phyloP scores from a whole-genome alignment of 805 yeast genomes.

The Saturnispora dispora region DNA sequence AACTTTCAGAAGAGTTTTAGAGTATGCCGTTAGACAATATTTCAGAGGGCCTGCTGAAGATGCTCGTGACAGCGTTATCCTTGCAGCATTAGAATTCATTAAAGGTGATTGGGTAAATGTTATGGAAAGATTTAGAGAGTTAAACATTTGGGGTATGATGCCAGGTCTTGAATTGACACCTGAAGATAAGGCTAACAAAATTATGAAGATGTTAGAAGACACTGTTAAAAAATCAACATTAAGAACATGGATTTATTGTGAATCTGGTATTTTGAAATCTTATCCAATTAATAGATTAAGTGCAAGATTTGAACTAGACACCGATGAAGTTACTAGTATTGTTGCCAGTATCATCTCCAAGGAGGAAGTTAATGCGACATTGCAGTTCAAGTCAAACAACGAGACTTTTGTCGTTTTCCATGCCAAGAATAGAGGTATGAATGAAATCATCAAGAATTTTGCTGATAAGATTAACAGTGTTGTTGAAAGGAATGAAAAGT shows the following conservation, averaged over 20 bases:
- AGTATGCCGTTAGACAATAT: conserved; percentile 86
- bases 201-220: conserved; percentile 47
- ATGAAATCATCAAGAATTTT: conserved; percentile 76
- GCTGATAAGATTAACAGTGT: conserved; percentile 73
- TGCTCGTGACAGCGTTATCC: conserved; percentile 85
- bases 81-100: conserved; percentile 82
- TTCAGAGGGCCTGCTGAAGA: conserved; percentile 98
- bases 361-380: conserved; percentile 68
- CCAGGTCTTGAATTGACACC: conserved; percentile 39
- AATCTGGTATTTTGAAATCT: conserved; percentile 65
- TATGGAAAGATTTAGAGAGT: conserved; percentile 57
- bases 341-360: conserved; percentile 67
- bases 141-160: conserved; percentile 64
- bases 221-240: conserved; percentile 86
- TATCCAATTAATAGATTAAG: conserved; percentile 62
- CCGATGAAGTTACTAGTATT: conserved; percentile 47
- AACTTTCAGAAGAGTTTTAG: conserved; percentile 85
- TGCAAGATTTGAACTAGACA: conserved; percentile 53
- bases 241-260: conserved; percentile 85
- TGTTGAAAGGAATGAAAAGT: conserved; percentile 77
- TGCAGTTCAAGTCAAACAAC: conserved; percentile 56
- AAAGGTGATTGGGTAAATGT: conserved; percentile 85
- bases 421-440: conserved; percentile 67
- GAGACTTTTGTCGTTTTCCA: conserved; percentile 67
- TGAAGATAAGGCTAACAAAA: conserved; percentile 35